A percentile compares a stretch with the other conserved stretches of the same genome.
These are phyloP conservation scores for Claviceps quebecensis DNA, from an alignment of 2,329 filamentous ascomycete species.

Conservation along the genomic window DNA sequence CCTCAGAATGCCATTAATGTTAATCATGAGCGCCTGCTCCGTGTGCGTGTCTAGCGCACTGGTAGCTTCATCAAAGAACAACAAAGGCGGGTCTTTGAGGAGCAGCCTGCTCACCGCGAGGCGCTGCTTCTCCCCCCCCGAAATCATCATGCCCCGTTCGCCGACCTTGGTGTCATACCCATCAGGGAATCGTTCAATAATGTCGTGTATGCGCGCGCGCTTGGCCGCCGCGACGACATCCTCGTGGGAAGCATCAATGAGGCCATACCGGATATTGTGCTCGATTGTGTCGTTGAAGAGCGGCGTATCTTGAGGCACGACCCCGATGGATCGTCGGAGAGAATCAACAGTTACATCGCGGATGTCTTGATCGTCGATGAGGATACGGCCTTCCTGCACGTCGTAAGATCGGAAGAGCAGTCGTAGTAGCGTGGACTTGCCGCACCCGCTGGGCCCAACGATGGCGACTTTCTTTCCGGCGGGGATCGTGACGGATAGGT, in stretches of 20 bases:
- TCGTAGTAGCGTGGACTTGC: constrained; percentile 84
- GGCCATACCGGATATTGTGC: constrained; percentile 90
- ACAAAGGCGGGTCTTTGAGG: constrained; percentile 74
- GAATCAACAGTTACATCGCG: constrained; percentile 71
- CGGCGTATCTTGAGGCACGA: constrained; percentile 93
- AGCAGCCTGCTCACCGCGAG: constrained; percentile 72
- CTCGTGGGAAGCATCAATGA: constrained; percentile 60
- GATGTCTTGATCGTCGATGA: constrained; percentile 89
- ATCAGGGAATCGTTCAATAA: constrained; percentile 66
- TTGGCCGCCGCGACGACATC: constrained; percentile 65
- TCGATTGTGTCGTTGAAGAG: constrained; percentile 94
- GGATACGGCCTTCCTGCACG: constrained; percentile 66
- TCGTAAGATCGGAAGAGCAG: constrained; percentile 94
- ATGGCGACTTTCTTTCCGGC: constrained; percentile 93
- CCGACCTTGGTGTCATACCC: constrained; percentile 86
- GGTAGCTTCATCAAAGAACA: constrained; percentile 94
- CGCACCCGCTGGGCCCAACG: constrained; percentile 88
- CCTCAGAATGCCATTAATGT: constrained; percentile 83
- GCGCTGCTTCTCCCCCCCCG: constrained; percentile 85
- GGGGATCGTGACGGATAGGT: constrained; percentile 77
- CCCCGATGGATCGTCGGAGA: constrained; percentile 72
- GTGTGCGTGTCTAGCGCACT: constrained; percentile 88
- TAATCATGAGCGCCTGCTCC: constrained; percentile 75
- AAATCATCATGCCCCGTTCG: constrained; percentile 93
- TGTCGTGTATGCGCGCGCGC: constrained; percentile 73